A percentile compares a stretch with the other conserved stretches of the same genome.
Conservation (phyloP, 2,329 filamentous ascomycete genomes). For the Teratosphaeria destructans region DNA sequence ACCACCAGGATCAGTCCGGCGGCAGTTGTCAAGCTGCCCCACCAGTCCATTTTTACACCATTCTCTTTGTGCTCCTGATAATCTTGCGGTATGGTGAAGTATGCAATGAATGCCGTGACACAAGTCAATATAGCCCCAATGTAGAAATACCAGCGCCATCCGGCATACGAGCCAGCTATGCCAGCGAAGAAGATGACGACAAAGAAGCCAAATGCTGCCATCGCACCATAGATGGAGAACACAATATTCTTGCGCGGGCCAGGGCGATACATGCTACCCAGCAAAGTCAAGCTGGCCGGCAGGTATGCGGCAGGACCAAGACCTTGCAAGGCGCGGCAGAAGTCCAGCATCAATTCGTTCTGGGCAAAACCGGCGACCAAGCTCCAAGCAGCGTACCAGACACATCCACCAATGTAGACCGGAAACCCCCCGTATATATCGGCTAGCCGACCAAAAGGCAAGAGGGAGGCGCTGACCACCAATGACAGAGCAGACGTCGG, state of each 20-base stretch:
- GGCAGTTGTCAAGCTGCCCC: constrained; percentile 50
- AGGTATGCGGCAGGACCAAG: constrained; percentile 27
- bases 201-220: constrained; percentile 48
- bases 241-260: constrained; percentile 28
- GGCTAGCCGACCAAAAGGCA: constrained; percentile 35
- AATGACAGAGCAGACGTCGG: constrained; percentile 43
- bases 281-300: constrained; percentile 23
- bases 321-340: constrained; percentile 26
- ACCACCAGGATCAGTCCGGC: constrained; percentile 59
- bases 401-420: constrained; percentile 49
- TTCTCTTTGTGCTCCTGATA: constrained; percentile 25
- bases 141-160: constrained; percentile 55
- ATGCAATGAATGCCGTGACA: constrained; percentile 36
- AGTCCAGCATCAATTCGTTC: constrained; percentile 25
- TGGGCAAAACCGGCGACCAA: constrained; percentile 24
- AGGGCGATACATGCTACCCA: constrained; percentile 26
- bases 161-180: constrained; percentile 42
- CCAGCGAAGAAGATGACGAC: constrained; percentile 56
- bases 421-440: constrained; percentile 54
- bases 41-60: constrained; percentile 57
- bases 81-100: constrained; percentile 43
- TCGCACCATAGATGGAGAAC: constrained; percentile 38
- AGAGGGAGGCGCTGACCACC: constrained; percentile 37
- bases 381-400: constrained; percentile 31
- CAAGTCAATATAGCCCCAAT: constrained; percentile 47